Evolutionary conservation across 345 rosid genomes (phyloP), one percentile per base, ranked within the genome.

Genomic region (Salix brachista): DNA sequence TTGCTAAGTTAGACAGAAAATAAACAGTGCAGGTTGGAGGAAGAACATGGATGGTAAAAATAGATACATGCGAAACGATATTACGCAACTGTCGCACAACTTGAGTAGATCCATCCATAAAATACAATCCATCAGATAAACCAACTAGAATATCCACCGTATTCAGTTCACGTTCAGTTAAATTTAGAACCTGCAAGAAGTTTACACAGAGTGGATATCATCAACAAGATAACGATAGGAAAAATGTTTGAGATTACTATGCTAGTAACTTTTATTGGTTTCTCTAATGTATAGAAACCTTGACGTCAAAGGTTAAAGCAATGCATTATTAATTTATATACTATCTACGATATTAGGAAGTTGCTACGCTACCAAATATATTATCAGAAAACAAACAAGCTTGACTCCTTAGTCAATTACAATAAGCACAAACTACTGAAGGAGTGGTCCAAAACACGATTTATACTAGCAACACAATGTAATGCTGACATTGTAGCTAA

Each of bases 31-130:
- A 0, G 6, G 46, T 26, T 73, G 30, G 6, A 65, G 19, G 68
- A 79, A 2, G 21, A 67, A 56, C 28, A 36, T 37, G 58, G 48
- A 78, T 67, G 74, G 19, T 34, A 19, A 60, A 60, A 79, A 77
- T 80, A 48, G 62, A 79, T 86, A 95, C 99, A 97, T 95, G 98
- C 52, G 99, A 95, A 79, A 91, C 94, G 77, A 95, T 96, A 87
- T 86, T 90, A 26, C 91, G 92, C 85, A 95, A 80, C 88, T 95
- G 98, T 78, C 98, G 87, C 26, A 93, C 94, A 78, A 98, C 96
- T 87, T 93, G 99, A 70, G 98, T 91, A 83, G 99, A 96, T 67
- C 97, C 98, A 86, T 96, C 94, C 98, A 93, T 93, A 83, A 88
- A 96, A 77, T 93, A 92, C 65, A 93, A 80, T 72, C 94, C 89